Percentiles rank a stretch among this genome's conserved stretches.
These are phyloP conservation scores for Pyricularia pennisetigena DNA, from an alignment of 2,329 filamentous ascomycete species.

Conservation along the genomic window DNA sequence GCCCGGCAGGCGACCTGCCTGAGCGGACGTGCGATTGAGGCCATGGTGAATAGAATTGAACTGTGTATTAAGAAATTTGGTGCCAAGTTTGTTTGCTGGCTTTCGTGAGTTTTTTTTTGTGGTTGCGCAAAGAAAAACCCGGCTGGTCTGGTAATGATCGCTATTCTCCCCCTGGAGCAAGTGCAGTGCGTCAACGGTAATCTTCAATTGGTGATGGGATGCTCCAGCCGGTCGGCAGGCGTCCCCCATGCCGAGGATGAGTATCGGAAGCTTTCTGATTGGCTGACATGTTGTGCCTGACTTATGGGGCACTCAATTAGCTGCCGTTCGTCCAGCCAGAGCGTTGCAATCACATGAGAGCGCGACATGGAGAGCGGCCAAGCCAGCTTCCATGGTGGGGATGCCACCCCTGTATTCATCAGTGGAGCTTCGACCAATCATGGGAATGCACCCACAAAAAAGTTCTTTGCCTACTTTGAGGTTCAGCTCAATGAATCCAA, in stretches of 20 bases:
- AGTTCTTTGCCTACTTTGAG: background rate
- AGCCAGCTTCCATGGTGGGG: background rate
- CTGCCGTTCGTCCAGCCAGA: background rate
- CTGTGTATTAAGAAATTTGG: background rate
- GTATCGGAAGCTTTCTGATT: conserved; percentile 35
- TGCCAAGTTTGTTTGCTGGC: background rate
- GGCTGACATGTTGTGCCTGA: conserved; percentile 16
- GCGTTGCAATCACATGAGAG: conserved; percentile 1
- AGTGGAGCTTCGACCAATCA: background rate
- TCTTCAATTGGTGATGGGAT: background rate
- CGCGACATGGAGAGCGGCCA: background rate
- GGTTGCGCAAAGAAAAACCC: no score
- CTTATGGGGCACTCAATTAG: background rate
- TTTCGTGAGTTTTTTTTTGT: background rate
- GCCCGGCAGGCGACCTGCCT: conserved; percentile 38
- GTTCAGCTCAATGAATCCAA: background rate
- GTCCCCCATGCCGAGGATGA: conserved; percentile 39
- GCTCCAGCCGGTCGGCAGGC: background rate
- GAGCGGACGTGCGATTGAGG: conserved; percentile 46
- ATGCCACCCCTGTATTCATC: background rate
- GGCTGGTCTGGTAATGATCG: background rate
- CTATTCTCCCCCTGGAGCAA: background rate
- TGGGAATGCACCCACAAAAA: background rate
- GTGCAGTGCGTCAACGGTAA: no score
- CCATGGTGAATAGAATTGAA: conserved; percentile 31